phyloP scores from a whole-genome alignment of 1,284 basidiomycete genomes.

The Amylostereum chailletii region DNA sequence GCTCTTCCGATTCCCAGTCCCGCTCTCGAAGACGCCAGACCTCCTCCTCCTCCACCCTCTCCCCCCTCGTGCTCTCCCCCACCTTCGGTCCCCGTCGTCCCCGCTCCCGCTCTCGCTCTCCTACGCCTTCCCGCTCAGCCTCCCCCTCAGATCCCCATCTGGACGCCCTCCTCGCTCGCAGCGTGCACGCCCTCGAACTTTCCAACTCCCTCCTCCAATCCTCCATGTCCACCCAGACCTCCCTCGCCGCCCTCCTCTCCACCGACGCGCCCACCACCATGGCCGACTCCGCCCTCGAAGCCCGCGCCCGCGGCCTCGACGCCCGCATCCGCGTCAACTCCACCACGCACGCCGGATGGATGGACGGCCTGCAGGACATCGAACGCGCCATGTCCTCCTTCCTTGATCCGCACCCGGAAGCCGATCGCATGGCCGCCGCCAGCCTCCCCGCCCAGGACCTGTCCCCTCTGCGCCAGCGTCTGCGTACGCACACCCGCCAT shows the following conservation, averaged over 20 bases:
- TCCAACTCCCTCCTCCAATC: constrained; percentile 69
- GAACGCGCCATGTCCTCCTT: constrained; percentile 50
- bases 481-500: constrained; percentile 1
- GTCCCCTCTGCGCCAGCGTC: constrained; percentile 12
- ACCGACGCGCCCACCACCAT: constrained; percentile 20
- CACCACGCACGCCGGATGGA: constrained; percentile 45
- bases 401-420: constrained; percentile 24
- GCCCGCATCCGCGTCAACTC: constrained; percentile 37
- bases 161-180: constrained; percentile 69
- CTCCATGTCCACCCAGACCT: constrained; percentile 60
- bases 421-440: constrained; percentile 13
- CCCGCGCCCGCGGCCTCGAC: constrained; percentile 39
- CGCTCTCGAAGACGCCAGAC: constrained; percentile 4
- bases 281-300: constrained; percentile 33
- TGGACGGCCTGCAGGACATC: constrained; percentile 52
- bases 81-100: constrained; percentile 3
- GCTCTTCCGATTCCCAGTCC: constrained; percentile 15
- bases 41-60: constrained; percentile 15
- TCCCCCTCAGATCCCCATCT: constrained; percentile 37
- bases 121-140: constrained; percentile 8
- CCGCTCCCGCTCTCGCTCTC: constrained; percentile 7
- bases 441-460: constrained; percentile 7
- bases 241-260: constrained; percentile 40
- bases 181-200: constrained; percentile 75
- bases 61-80: constrained; percentile 14